Conservation (phyloP, 2,329 filamentous ascomycete species). For the Zymoseptoria ardabiliae region DNA sequence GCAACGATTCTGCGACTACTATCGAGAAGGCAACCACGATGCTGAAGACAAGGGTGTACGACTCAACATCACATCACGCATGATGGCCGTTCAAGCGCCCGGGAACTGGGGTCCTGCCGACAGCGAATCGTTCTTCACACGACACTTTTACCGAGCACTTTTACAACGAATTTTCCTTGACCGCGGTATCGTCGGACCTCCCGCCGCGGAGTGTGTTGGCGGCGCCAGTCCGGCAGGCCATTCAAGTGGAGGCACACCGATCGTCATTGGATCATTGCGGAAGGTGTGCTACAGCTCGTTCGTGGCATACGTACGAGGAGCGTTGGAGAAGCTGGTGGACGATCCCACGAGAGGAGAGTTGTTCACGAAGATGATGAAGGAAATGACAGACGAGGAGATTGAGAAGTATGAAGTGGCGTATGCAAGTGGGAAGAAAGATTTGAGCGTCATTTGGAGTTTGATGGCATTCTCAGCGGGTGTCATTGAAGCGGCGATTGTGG, state of each 20-base stretch:
- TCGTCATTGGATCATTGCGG: conserved; percentile 78
- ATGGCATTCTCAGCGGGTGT: conserved; percentile 94
- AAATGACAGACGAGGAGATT: conserved; percentile 69
- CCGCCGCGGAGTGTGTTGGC: conserved; percentile 26
- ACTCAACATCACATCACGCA: conserved; percentile 90
- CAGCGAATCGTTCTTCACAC: conserved; percentile 79
- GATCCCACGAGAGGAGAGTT: conserved; percentile 49
- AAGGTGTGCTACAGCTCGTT: conserved; percentile 76
- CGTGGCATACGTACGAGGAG: conserved; percentile 69
- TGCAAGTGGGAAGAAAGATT: conserved; percentile 62
- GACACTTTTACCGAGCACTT: conserved; percentile 87
- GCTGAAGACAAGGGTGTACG: conserved; percentile 54
- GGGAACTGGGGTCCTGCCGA: conserved; percentile 80
- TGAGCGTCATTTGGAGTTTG: conserved; percentile 83
- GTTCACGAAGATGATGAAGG: conserved; percentile 49
- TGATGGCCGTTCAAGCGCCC: conserved; percentile 97
- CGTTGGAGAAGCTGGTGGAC: conserved; percentile 63
- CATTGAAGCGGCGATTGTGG: conserved; percentile 82
- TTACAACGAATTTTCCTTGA: conserved; percentile 91
- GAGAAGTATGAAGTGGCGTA: conserved; percentile 61
- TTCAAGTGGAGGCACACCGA: conserved; percentile 51
- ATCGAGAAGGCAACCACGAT: conserved; percentile 16
- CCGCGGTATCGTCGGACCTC: conserved; percentile 61
- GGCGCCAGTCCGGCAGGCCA: conserved; percentile 29
- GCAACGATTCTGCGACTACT: conserved; percentile 52